Evolutionary conservation across 2,329 filamentous ascomycete species (phyloP), one percentile per base, ranked within the genome.

Genomic region (Diplodia mutila): DNA sequence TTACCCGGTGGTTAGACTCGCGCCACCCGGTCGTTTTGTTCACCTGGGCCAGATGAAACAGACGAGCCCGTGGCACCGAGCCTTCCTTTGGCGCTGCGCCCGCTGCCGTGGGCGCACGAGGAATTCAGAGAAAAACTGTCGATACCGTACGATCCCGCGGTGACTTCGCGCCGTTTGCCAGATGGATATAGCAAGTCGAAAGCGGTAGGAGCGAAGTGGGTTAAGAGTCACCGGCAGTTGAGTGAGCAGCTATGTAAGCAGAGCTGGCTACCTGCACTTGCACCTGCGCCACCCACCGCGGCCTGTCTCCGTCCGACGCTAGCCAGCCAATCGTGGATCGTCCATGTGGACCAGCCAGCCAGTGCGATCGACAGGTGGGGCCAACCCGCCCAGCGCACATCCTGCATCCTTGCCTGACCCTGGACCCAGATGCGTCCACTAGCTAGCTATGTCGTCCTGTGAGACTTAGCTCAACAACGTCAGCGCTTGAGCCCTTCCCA

Each of bases 321-420:
- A 57, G 53, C 53, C 49, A 57, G 34, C 53, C n/a, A 57, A 42
- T 57, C 53, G 37, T 21, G 34, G 34, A 57, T 57, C 53, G 21
- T 39, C 21, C 5, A 4, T 12, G 25, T 32, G 52, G 34, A 21
- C 53, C 32, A n/a, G n/a, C n/a, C n/a, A n/a, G n/a, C n/a, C n/a
- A 21, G n/a, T n/a, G 53, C 21, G 55, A 61, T 61, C 55, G 55
- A 46, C 55, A 61, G 55, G 55, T 61, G 55, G 55, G 55, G 55
- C 53, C n/a, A 21, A n/a, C 29, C 29, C 25, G 11, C 27, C 29
- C 54, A 39, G 11, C 32, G 21, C 32, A 46, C 42, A 46, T 46
- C n/a, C 42, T 46, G 8, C 54, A 42, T 42, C 32, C 54, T 25
- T 57, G 32, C 54, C n/a, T 57, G 54, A 34, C 54, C 54, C 54